These are phyloP conservation scores for Pythium vanterpoolii DNA, from an alignment of 352 stramenopile genomes.

Conservation along the genomic window DNA sequence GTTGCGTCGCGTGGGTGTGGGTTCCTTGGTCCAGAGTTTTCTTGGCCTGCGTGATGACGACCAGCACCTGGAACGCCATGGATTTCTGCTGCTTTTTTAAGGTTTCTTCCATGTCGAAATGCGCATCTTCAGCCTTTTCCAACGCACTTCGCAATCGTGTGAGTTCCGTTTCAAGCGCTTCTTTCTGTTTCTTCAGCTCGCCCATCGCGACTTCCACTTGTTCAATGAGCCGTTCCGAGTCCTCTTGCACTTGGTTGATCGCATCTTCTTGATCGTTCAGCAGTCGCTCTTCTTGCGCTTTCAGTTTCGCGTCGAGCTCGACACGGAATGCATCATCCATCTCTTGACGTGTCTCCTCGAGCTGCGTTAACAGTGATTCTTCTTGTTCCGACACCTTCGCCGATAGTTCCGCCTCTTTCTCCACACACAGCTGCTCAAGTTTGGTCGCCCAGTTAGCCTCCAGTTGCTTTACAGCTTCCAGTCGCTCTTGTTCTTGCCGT, in stretches of 20 bases:
- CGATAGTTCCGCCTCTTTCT: slow-evolving; percentile 7
- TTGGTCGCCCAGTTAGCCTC: slow-evolving; percentile 11
- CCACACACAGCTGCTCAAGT: slow-evolving; percentile 2
- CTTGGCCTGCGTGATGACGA: slow-evolving; percentile 40
- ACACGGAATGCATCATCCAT: slow-evolving; percentile 31
- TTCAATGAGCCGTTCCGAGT: slow-evolving; percentile 75
- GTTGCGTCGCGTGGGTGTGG: slow-evolving; percentile 14
- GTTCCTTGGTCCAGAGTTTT: slow-evolving; percentile 27
- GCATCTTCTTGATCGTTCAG: slow-evolving; percentile 66
- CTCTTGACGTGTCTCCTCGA: slow-evolving; percentile 24
- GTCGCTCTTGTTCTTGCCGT: neutral
- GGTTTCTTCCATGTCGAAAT: slow-evolving; percentile 64
- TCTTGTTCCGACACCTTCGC: slow-evolving; percentile 8
- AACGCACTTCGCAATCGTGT: slow-evolving; percentile 40
- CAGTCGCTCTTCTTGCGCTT: slow-evolving; percentile 41
- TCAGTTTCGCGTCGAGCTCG: slow-evolving; percentile 35
- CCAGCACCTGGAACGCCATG: slow-evolving; percentile 49
- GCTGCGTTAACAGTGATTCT: slow-evolving; percentile 13
- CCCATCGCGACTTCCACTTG: slow-evolving; percentile 70
- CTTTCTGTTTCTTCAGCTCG: slow-evolving; percentile 72
- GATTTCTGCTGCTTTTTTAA: slow-evolving; percentile 53
- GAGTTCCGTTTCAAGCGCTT: slow-evolving; percentile 59
- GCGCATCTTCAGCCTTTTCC: slow-evolving; percentile 70
- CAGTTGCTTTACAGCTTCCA: neutral
- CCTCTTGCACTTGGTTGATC: slow-evolving; percentile 73